These are phyloP conservation scores for Agaricus sinodeliciosus DNA, from an alignment of 768 basidiomycete species.

Conservation along the genomic window DNA sequence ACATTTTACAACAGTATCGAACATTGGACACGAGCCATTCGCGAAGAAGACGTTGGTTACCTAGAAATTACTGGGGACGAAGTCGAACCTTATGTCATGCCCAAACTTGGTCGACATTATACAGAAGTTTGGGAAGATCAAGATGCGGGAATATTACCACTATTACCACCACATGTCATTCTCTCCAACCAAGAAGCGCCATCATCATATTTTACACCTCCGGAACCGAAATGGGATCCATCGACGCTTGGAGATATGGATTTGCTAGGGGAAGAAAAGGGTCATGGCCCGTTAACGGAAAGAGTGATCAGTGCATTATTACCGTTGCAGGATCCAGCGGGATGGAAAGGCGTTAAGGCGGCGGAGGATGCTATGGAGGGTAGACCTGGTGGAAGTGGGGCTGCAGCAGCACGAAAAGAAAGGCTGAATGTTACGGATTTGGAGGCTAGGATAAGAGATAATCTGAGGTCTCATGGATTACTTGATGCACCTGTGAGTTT, in stretches of 20 bases:
- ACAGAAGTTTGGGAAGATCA: slow-evolving; percentile 91
- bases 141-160: slow-evolving; percentile 45
- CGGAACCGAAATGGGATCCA: slow-evolving; percentile 75
- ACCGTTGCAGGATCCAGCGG: slow-evolving; percentile 56
- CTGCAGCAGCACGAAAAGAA: slow-evolving; percentile 68
- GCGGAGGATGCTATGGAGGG: slow-evolving; percentile 84
- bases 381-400: slow-evolving; percentile 71
- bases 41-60: slow-evolving; percentile 95
- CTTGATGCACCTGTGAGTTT: slow-evolving; percentile 61
- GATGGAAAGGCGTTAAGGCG: slow-evolving; percentile 75
- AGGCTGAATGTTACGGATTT: slow-evolving; percentile 75
- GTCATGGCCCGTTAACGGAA: slow-evolving; percentile 86
- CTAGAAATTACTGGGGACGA: slow-evolving; percentile 90
- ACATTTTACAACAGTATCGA: slow-evolving; percentile 90
- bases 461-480: slow-evolving; percentile 71
- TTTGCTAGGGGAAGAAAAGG: slow-evolving; percentile 64
- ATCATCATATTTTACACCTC: slow-evolving; percentile 35
- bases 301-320: slow-evolving; percentile 70
- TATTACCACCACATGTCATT: slow-evolving; percentile 22
- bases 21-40: slow-evolving; percentile 81
- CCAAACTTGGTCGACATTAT: slow-evolving; percentile 83
- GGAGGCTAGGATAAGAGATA: slow-evolving; percentile 69
- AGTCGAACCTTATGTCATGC: slow-evolving; percentile 79
- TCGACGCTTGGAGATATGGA: slow-evolving; percentile 72
- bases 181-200: slow-evolving; percentile 28